A percentile compares a stretch with the other conserved stretches of the same genome.
phyloP scores from a whole-genome alignment of 768 basidiomycete genomes.

The Leccinum imitatum region DNA sequence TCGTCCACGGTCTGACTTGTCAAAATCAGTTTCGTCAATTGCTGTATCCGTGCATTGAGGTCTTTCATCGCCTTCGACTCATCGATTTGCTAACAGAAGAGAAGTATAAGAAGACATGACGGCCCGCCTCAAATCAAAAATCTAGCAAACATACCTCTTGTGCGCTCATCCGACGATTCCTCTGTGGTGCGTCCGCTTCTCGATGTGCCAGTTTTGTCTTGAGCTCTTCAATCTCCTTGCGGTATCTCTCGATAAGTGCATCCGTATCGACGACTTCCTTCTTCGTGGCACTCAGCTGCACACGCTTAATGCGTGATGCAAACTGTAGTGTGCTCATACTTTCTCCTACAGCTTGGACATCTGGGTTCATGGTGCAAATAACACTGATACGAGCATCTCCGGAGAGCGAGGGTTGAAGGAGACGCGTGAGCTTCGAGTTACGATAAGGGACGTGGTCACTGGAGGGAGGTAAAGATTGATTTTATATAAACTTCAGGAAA shows the following conservation, averaged over 20 bases:
- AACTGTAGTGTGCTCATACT: conserved; percentile 88
- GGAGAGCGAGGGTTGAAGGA: conserved; percentile 92
- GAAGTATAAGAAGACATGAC: not conserved
- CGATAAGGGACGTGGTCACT: conserved; percentile 93
- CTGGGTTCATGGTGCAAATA: conserved; percentile 93
- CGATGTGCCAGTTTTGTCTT: conserved; percentile 68
- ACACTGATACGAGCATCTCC: conserved; percentile 96
- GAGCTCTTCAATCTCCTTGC: conserved; percentile 91
- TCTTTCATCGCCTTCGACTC: conserved; percentile 85
- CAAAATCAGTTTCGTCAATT: conserved; percentile 79
- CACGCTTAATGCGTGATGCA: conserved; percentile 88
- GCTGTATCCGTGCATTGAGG: conserved; percentile 74
- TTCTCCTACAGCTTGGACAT: conserved; percentile 73
- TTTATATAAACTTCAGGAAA: not conserved
- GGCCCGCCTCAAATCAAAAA: not conserved
- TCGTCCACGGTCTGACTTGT: conserved; percentile 85
- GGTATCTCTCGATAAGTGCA: conserved; percentile 90
- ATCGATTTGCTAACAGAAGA: conserved; percentile 63
- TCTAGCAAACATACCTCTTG: conserved; percentile 35
- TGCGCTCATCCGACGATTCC: conserved; percentile 37
- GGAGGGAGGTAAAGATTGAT: not conserved
- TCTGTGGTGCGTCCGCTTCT: conserved; percentile 58
- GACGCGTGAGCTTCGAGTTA: conserved; percentile 91
- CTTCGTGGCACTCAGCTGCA: conserved; percentile 85
- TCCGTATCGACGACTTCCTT: conserved; percentile 93